Evolutionary conservation across 2,329 filamentous ascomycete genomes (phyloP).

Genomic region (Achaetomium macrosporum): DNA sequence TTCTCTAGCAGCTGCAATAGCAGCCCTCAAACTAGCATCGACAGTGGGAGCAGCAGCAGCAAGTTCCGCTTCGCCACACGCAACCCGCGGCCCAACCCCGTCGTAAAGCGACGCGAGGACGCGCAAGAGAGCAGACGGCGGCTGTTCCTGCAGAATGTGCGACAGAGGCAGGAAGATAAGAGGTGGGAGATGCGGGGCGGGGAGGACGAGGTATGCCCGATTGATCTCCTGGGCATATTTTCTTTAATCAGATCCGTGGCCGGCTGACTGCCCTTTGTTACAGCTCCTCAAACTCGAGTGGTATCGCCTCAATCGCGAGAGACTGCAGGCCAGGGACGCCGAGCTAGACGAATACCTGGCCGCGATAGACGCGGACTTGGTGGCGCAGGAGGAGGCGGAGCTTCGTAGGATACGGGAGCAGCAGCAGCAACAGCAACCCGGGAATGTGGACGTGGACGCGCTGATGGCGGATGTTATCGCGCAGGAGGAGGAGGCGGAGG

Average conservation of each 20-base stretch:
- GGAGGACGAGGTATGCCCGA: slow-evolving; percentile 48
- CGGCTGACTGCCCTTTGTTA: background rate
- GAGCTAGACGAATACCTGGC: background rate
- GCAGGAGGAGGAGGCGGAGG: slow-evolving; percentile 48
- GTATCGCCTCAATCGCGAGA: slow-evolving; percentile 34
- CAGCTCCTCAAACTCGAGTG: slow-evolving; percentile 40
- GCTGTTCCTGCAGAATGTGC: slow-evolving; percentile 63
- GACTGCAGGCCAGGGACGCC: slow-evolving; percentile 34
- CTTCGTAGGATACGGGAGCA: slow-evolving; percentile 22
- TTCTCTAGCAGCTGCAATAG: background rate
- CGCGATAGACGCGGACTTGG: slow-evolving; percentile 29
- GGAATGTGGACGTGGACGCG: slow-evolving; percentile 35
- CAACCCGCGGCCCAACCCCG: slow-evolving; percentile 43
- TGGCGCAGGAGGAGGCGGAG: slow-evolving; percentile 25
- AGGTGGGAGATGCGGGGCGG: slow-evolving; percentile 56
- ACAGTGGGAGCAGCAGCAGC: slow-evolving; percentile 18
- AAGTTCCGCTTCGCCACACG: slow-evolving; percentile 16
- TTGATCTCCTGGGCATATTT: no score
- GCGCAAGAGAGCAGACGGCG: slow-evolving; percentile 58
- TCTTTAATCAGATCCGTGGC: background rate
- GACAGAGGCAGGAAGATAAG: slow-evolving; percentile 54
- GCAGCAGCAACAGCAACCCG: slow-evolving; percentile 5
- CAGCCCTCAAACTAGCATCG: slow-evolving; percentile 23
- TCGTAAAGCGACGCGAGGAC: slow-evolving; percentile 55
- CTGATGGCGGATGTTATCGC: slow-evolving; percentile 49